A percentile compares a stretch with the other conserved stretches of the same genome.
Conservation (phyloP, 2,329 filamentous ascomycete genomes). For the Exophiala lecanii-corni region DNA sequence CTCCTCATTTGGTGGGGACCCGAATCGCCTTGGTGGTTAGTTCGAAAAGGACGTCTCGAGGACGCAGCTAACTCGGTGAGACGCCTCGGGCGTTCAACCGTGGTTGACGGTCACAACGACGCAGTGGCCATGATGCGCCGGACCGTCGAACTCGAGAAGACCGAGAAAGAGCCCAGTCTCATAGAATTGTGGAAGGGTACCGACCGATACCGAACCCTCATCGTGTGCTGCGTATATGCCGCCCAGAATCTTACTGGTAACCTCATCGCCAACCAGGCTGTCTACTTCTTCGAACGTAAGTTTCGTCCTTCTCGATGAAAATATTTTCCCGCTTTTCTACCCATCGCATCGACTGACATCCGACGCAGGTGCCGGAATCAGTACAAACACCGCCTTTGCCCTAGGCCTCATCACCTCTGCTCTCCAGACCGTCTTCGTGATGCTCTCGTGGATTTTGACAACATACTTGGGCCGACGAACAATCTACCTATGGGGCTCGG, state of each 20-base stretch:
- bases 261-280: constrained; percentile 59
- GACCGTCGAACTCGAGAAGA: constrained; percentile 32
- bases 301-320: constrained; percentile 12
- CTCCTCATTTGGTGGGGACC: constrained; percentile 50
- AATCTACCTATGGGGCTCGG: constrained; percentile 60
- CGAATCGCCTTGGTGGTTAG: constrained; percentile 53
- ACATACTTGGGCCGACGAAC: constrained; percentile 59
- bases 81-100: constrained; percentile 45
- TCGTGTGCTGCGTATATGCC: constrained; percentile 32
- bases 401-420: constrained; percentile 62
- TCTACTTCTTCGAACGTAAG: constrained; percentile 53
- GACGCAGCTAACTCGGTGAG: constrained; percentile 44
- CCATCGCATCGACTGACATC: no score
- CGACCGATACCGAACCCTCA: constrained; percentile 31
- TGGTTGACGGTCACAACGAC: constrained; percentile 33
- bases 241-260: constrained; percentile 54
- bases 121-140: constrained; percentile 34
- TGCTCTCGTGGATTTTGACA: constrained; percentile 64
- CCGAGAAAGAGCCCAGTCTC: constrained; percentile 28
- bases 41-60: constrained; percentile 44
- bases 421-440: constrained; percentile 59
- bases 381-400: constrained; percentile 52
- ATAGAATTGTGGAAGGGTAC: constrained; percentile 33
- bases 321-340: no score
- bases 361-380: constrained; percentile 58